Evolutionary conservation across 495 filamentous ascomycete species (phyloP), one percentile per base, ranked within the genome.

Genomic region (Aspergillus mulundensis): DNA sequence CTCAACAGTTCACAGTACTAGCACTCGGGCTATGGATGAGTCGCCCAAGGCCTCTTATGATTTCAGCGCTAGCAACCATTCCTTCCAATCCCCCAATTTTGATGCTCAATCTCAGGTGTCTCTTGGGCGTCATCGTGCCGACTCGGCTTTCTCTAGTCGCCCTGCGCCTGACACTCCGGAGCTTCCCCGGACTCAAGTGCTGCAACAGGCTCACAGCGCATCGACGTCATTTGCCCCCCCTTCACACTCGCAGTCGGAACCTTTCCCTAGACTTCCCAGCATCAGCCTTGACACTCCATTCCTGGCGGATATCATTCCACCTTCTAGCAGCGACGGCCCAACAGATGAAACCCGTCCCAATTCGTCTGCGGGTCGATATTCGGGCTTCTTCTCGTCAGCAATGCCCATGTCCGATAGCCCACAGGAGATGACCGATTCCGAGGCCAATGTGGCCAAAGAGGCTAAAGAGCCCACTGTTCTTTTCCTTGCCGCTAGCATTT

Each of bases 401-500:
- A 83, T 95, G 74, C 89, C 90, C 2, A 84, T 91, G 73, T 84
- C 86, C 0, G 90, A 94, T 62, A 82, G 58, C 15, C 77, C 74
- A 28, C 67, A 58, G 36, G 70, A 63, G 51, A 68, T 41, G 44
- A 15, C 60, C 30, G 54, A 64, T 6, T 54, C 45, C 36, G 62
- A 64, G 43, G 59, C 57, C 21, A 69, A 57, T 28, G 60, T 61
- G 41, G 59, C 60, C 38, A 67, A 69, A 0, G 77, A 77, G 41
- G 59, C 60, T 38, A 67, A 69, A 0, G 77, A 77, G 30, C 77
- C 72, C 12, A 73, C 74, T 8, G 80, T 86, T 4, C 73, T 99
- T 25, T 99, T 96, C 77, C 77, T 97, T 10, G 95, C 91, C 14
- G 94, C 95, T 11, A 94, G 88, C 61, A 79, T 97, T 15, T 97